These are phyloP conservation scores for Eremothecium coryli DNA, from an alignment of 1,139 yeast genomes.

Conservation along the genomic window DNA sequence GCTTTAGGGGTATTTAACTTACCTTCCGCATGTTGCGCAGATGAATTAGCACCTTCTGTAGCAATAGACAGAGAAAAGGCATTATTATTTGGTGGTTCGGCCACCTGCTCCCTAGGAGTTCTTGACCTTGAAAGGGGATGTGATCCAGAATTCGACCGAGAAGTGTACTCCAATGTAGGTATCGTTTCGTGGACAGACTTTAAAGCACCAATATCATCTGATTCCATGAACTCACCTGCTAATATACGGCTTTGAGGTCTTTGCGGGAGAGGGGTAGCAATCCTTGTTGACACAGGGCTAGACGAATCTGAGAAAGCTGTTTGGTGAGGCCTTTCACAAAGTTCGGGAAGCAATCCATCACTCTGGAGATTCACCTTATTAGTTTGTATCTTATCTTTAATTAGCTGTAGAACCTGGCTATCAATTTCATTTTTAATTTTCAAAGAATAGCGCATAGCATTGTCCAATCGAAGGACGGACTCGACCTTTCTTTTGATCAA, in stretches of 20 bases:
- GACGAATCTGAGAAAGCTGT: neutral
- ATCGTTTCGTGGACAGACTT: too few relatives aligned
- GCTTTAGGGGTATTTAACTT: conserved; percentile 6
- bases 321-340: neutral
- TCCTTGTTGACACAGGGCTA: neutral
- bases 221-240: conserved; percentile 35
- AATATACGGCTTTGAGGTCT: conserved; percentile 30
- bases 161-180: conserved; percentile 6
- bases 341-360: neutral
- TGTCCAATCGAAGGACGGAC: conserved; percentile 64
- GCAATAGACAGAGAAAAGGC: neutral
- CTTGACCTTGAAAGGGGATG: conserved; percentile 32
- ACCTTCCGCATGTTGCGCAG: neutral
- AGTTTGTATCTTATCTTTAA: conserved; percentile 51
- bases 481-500: conserved; percentile 62
- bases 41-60: conserved; percentile 1
- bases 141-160: conserved; percentile 19
- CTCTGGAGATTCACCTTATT: conserved; percentile 11
- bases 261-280: conserved; percentile 13
- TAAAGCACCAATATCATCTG: neutral
- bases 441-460: conserved; percentile 70
- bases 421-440: conserved; percentile 79
- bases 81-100: conserved; percentile 8
- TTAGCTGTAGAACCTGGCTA: conserved; percentile 53
- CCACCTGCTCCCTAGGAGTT: conserved; percentile 32